phyloP scores from a whole-genome alignment of 768 basidiomycete genomes.

The Panaeolus papilionaceus region DNA sequence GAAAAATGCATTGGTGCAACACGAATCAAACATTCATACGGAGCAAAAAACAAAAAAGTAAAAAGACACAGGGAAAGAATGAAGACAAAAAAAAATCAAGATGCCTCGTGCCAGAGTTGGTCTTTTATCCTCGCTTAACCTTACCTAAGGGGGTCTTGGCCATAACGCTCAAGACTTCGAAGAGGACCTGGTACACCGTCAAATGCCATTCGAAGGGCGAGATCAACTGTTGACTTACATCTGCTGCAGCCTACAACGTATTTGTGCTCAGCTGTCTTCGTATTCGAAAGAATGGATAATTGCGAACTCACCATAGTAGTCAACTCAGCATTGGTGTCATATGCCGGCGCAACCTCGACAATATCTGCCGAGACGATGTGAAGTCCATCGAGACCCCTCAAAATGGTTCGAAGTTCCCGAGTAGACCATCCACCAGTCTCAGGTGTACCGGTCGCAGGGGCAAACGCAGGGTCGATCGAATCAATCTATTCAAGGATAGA shows the following conservation, averaged over 20 bases:
- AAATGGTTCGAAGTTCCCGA: constrained; percentile 77
- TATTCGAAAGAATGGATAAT: constrained; percentile 14
- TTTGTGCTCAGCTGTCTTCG: constrained; percentile 20
- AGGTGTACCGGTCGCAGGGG: constrained; percentile 85
- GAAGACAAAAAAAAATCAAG: neutral
- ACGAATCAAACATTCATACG: neutral
- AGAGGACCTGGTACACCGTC: constrained; percentile 57
- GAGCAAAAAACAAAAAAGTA: neutral
- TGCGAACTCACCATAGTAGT: constrained; percentile 35
- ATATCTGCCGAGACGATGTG: constrained; percentile 83
- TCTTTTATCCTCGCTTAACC: constrained; percentile 29
- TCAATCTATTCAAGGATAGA: constrained; percentile 57
- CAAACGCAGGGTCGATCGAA: constrained; percentile 82
- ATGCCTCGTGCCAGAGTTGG: neutral
- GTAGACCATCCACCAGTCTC: constrained; percentile 89
- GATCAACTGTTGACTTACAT: constrained; percentile 35
- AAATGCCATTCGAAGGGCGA: neutral
- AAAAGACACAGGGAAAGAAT: neutral
- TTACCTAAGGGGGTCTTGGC: constrained; percentile 81
- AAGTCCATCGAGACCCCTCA: constrained; percentile 77
- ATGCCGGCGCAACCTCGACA: constrained; percentile 86
- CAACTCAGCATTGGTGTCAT: constrained; percentile 58
- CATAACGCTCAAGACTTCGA: constrained; percentile 81
- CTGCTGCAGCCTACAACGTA: constrained; percentile 43
- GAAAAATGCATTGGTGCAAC: no score